These are phyloP conservation scores for Xerophyta viscosa DNA, from an alignment of 106 monocot genomes.

Conservation along the genomic window DNA sequence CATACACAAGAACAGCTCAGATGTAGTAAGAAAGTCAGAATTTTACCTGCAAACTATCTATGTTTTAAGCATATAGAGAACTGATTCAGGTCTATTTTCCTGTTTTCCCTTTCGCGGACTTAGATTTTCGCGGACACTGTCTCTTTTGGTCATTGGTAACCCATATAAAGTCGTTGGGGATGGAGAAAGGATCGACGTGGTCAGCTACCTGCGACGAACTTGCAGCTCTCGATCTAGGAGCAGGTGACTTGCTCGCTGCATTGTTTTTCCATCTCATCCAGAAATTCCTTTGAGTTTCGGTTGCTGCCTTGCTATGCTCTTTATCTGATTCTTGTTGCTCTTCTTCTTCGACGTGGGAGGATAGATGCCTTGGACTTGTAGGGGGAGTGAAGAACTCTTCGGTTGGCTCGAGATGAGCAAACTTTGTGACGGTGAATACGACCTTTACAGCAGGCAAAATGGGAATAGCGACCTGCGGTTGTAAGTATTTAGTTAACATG, in stretches of 20 bases:
- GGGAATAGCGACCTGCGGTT: conserved; percentile 77
- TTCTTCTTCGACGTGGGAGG: conserved; percentile 12
- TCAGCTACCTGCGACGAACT: conserved; percentile 34
- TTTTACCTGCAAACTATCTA: no score
- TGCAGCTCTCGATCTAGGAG: conserved; percentile 29
- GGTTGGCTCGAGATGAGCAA: conserved; percentile 30
- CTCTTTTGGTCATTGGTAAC: conserved; percentile 20
- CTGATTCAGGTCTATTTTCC: no score
- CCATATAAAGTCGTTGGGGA: conserved; percentile 65
- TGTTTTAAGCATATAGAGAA: no score
- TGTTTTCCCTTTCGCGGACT: no score
- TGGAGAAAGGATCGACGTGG: conserved; percentile 48
- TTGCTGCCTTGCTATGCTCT: background rate
- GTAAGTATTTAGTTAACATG: background rate
- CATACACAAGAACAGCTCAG: no score
- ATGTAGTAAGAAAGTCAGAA: no score
- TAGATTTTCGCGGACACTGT: conserved; percentile 10
- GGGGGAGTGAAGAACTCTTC: conserved; percentile 85
- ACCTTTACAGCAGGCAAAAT: conserved; percentile 54
- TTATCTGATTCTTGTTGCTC: background rate
- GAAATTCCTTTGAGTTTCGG: conserved; percentile 15
- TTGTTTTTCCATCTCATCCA: conserved; percentile 51
- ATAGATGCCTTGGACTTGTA: conserved; percentile 57
- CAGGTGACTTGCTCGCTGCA: conserved; percentile 18
- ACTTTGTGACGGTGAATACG: no score